Percentiles rank a stretch among this genome's conserved stretches.
These are phyloP conservation scores for Perilla frutescens DNA, from an alignment of 257 asterid species.

Conservation along the genomic window DNA sequence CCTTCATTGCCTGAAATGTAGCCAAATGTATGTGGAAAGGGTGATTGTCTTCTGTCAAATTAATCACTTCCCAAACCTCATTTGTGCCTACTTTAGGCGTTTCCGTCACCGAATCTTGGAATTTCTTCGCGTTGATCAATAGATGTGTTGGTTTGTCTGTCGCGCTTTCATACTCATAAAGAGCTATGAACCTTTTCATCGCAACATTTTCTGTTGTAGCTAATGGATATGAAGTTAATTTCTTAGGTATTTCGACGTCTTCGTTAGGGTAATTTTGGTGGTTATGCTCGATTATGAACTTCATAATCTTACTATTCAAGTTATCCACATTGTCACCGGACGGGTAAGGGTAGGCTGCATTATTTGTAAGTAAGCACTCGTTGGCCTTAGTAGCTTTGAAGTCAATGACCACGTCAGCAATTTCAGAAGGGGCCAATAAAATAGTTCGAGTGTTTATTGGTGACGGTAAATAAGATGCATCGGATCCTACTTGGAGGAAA, in stretches of 20 bases:
- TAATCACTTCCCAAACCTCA: slow-evolving; percentile 61
- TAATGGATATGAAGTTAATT: slow-evolving; percentile 29
- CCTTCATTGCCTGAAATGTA: slow-evolving; percentile 43
- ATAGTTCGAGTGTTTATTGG: background rate
- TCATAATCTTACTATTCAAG: slow-evolving; percentile 54
- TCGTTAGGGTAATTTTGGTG: background rate
- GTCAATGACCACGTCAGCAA: slow-evolving; percentile 54
- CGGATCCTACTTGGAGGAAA: slow-evolving; percentile 62
- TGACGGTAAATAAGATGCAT: slow-evolving; percentile 54
- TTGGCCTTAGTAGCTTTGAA: slow-evolving; percentile 41
- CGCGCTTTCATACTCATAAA: slow-evolving; percentile 52
- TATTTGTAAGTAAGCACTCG: slow-evolving; percentile 37
- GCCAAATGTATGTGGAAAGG: slow-evolving; percentile 63
- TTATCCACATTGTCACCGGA: slow-evolving; percentile 50
- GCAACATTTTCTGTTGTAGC: slow-evolving; percentile 23
- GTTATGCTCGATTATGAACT: slow-evolving; percentile 39
- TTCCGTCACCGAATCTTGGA: slow-evolving; percentile 52
- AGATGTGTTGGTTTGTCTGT: slow-evolving; percentile 48
- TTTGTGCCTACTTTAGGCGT: slow-evolving; percentile 51
- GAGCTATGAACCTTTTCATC: slow-evolving; percentile 44
- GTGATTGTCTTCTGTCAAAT: slow-evolving; percentile 61
- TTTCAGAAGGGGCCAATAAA: slow-evolving; percentile 54
- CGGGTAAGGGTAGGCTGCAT: slow-evolving; percentile 56
- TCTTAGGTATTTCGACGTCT: background rate
- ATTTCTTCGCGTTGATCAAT: slow-evolving; percentile 52